Base-by-base conservation (phyloP, 345 rosid species). In the Dovyalis caffra region DNA sequence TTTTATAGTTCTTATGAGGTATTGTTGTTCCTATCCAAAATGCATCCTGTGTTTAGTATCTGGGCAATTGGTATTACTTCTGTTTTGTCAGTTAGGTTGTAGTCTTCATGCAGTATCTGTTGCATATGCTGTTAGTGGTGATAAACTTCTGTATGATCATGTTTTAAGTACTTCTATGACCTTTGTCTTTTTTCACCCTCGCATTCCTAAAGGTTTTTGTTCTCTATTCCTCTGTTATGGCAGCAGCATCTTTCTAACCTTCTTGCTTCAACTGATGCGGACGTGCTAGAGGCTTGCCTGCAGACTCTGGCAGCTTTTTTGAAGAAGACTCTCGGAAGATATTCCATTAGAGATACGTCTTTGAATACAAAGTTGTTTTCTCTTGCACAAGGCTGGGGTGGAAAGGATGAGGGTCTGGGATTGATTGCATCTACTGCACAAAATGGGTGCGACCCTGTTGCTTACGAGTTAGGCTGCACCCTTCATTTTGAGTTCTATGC, bases 371-470 rank as follows among this genome's bases (percentile, higher is more conserved):
- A 86, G 84, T 79, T 95, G 64, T 95, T 91, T 87, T 85, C 97
- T 69, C 93, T 95, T 81, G 97, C 97, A 31, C 99, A 92, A 88
- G 99, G 99, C 77, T 95, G 99, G 99, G 99, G 99, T 2, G 97
- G 95, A 69, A 92, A 95, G 82, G 99, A 95, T 78, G 97, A 91
- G 90, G 99, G 99, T 70, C 97, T 95, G 63, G 99, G 98, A 74
- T 85, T 95, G 77, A 84, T 86, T 80, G 87, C 90, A 32, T 91
- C 97, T 87, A 83, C 92, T 78, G 77, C 88, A 51, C 83, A 81
- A 75, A 80, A 86, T 81, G 88, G 82, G 66, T 88, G 91, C 82
- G 98, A 95, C 63, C 84, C 84, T 67, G 77, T 87, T 66, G 92
- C 95, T 37, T 83, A 83, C 82, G 92, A 87, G 84, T 83, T 95